Percentiles rank a stretch among this genome's conserved stretches.
Evolutionary conservation across 1,139 yeast genomes (phyloP).

Genomic region (Zhuliangozyma blackwelliae): DNA sequence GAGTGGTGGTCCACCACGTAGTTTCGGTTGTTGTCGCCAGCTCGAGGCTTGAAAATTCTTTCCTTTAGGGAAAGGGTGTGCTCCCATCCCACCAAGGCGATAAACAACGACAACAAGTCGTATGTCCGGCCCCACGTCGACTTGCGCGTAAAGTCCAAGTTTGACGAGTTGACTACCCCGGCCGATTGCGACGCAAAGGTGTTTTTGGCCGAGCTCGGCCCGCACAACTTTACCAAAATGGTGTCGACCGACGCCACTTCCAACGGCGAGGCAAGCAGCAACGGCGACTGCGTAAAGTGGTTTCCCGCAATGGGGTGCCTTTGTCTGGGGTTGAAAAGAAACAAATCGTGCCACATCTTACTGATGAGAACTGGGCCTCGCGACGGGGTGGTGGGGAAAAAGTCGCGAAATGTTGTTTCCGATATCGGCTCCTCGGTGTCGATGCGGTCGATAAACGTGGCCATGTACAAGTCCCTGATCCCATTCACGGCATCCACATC

Average conservation of each 20-base stretch:
- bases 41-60: slow-evolving; percentile 3
- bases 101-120: slow-evolving; percentile 34
- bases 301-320: slow-evolving; percentile 38
- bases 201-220: slow-evolving; percentile 25
- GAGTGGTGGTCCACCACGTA: slow-evolving; percentile 19
- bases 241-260: slow-evolving; percentile 38
- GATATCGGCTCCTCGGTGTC: slow-evolving; percentile 25
- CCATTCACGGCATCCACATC: slow-evolving; percentile 24
- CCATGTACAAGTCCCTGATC: slow-evolving; percentile 26
- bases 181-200: slow-evolving; percentile 32
- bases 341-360: slow-evolving; percentile 30
- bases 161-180: slow-evolving; percentile 23
- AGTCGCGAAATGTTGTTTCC: slow-evolving; percentile 26
- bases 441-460: slow-evolving; percentile 23
- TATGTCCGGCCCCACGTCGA: slow-evolving; percentile 45
- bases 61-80: slow-evolving; percentile 9
- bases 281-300: slow-evolving; percentile 34
- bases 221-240: slow-evolving; percentile 22
- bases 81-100: slow-evolving; percentile 43
- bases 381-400: slow-evolving; percentile 21
- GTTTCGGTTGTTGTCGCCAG: background rate
- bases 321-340: slow-evolving; percentile 24
- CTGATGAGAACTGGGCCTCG: slow-evolving; percentile 10
- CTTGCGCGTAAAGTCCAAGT: slow-evolving; percentile 30
- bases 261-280: slow-evolving; percentile 26